Percentiles rank a stretch among this genome's conserved stretches.
Conservation (phyloP, 495 filamentous ascomycete genomes). For the Penicillium lagena region DNA sequence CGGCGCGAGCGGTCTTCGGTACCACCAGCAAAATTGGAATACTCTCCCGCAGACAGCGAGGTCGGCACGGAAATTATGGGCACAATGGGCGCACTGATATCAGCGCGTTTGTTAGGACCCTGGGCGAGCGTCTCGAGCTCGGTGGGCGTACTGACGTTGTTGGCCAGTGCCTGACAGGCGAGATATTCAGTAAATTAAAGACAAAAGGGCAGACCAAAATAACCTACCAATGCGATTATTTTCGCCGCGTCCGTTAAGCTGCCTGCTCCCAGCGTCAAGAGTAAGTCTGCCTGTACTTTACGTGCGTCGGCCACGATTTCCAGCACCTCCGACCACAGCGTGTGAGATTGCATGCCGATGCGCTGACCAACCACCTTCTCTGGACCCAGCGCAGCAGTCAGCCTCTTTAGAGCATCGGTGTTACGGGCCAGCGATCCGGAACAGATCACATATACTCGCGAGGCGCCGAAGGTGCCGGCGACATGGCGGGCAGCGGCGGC, state of each 20-base stretch:
- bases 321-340: conserved; percentile 53
- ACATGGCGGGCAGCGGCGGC: conserved; percentile 44
- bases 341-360: conserved; percentile 54
- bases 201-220: neutral
- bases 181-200: neutral
- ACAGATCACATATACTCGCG: conserved; percentile 52
- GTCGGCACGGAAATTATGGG: conserved; percentile 59
- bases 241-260: conserved; percentile 58
- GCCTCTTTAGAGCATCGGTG: conserved; percentile 39
- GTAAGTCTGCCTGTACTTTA: conserved; percentile 42
- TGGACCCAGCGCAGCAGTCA: conserved; percentile 38
- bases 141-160: conserved; percentile 34
- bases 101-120: conserved; percentile 23
- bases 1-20: conserved; percentile 46
- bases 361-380: conserved; percentile 42
- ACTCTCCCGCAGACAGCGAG: conserved; percentile 57
- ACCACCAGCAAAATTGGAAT: conserved; percentile 48
- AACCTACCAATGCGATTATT: conserved; percentile 45
- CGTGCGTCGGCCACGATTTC: conserved; percentile 45
- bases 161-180: conserved; percentile 36
- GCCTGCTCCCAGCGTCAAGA: conserved; percentile 57
- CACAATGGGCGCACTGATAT: conserved; percentile 32
- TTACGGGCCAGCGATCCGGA: conserved; percentile 52
- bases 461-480: conserved; percentile 42
- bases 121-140: conserved; percentile 37